Evolutionary conservation across 1,284 basidiomycete species (phyloP), one percentile per base, ranked within the genome.

Genomic region (Fistulinella cinereoalba): DNA sequence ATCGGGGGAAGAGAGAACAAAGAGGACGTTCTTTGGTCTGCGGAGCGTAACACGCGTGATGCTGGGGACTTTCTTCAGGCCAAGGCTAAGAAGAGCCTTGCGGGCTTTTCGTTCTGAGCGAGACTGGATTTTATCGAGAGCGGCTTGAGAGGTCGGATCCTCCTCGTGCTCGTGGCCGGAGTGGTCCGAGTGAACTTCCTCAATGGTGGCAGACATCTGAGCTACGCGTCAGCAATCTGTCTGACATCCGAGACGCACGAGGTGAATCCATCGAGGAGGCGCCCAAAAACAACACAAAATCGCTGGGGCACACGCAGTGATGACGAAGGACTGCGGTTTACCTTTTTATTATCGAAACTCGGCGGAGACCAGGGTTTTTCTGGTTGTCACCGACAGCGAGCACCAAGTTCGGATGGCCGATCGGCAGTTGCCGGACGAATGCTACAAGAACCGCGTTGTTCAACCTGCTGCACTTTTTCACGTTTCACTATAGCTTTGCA

Each of bases 11-110:
- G 91, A 82, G 60, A 99, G 83, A 54, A 98, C 95, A 69, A 97
- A 91, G 52, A 99, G 83, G 55, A 94, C 92, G 68, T 96, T 96
- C 75, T 96, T 96, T 47, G 94, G 90, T 68, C 94, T 81, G 67
- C 93, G 80, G 66, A 99, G 81, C 53, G 94, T 97, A 52, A 99
- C 96, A 54, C 96, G 85, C 61, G 92, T 97, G 72, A 99, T 97
- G 58, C 84, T 88, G 49, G 85, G 80, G 48, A 99, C 89, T 69
- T 83, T 86, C 77, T 97, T 97, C 71, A 97, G 74, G 40, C 94
- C 94, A 57, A 97, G 78, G 54, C 84, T 76, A 58, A 94, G 79
- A 44, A 92, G 79, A 43, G 89, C 89, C 74, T 95, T 93, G 65
- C 92, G 80, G 46, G 92, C 91, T 71, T 94, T 95, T 61, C 91